A percentile compares a stretch with the other conserved stretches of the same genome.
Evolutionary conservation across 176 grass and related monocot species (phyloP).

Genomic region (Eremochloa ophiuroides): DNA sequence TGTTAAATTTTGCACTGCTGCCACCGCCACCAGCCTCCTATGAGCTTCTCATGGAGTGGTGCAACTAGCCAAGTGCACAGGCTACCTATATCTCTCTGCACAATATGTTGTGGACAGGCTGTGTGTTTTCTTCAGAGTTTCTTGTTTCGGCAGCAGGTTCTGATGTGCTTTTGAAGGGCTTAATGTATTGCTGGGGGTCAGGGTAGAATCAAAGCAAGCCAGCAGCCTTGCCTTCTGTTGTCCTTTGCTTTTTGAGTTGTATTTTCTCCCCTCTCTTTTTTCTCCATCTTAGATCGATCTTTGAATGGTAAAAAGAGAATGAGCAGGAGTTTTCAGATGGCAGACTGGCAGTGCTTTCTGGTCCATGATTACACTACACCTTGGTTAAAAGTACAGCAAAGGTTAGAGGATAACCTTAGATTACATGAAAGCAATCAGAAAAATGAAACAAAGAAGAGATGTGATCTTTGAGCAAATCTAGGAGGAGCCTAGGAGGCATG

Average conservation of each 20-base stretch:
- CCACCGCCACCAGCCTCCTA: not conserved
- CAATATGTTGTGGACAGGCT: slow-evolving; percentile 17
- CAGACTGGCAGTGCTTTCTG: not conserved
- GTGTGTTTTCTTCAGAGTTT: slow-evolving; percentile 17
- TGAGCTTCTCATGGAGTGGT: slow-evolving; percentile 27
- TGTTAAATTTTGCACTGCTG: not conserved
- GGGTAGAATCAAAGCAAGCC: slow-evolving; percentile 23
- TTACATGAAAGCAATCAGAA: slow-evolving; percentile 20
- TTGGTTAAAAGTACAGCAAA: not conserved
- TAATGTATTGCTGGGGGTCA: slow-evolving; percentile 1
- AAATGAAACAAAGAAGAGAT: not conserved
- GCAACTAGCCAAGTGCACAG: not conserved
- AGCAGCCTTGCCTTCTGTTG: slow-evolving; percentile 22
- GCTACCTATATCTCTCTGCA: not conserved
- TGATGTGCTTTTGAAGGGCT: slow-evolving; percentile 31
- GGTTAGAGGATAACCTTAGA: slow-evolving; percentile 36
- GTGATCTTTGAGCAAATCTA: slow-evolving; percentile 39
- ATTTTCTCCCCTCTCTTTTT: not conserved
- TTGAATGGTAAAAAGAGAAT: slow-evolving; percentile 15
- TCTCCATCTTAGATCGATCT: not conserved
- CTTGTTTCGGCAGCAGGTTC: slow-evolving; percentile 17
- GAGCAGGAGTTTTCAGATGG: slow-evolving; percentile 5
- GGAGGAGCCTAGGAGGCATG: slow-evolving; percentile 24
- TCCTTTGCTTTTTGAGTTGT: slow-evolving; percentile 34
- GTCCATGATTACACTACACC: slow-evolving; percentile 6